Evolutionary conservation across 352 stramenopile genomes (phyloP).

Genomic region (Phytophthora constricta): DNA sequence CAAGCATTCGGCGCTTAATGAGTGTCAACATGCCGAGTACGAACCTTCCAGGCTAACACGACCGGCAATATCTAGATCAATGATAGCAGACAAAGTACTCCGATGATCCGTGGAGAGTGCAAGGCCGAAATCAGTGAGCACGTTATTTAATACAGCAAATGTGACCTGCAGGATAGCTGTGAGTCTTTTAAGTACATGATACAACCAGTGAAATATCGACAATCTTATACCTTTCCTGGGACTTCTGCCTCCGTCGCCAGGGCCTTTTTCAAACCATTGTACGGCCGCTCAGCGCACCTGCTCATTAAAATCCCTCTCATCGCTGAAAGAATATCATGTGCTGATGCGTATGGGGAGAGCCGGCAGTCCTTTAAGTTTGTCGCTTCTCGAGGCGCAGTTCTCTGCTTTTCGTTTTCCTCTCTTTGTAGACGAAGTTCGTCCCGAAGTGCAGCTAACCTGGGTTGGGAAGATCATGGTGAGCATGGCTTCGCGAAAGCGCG

Average conservation of each 20-base stretch:
- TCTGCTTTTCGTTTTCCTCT: conserved; percentile 35
- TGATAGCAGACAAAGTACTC: conserved; percentile 47
- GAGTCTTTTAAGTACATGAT: too few relatives aligned
- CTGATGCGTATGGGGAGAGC: conserved; percentile 53
- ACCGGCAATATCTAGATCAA: conserved; percentile 61
- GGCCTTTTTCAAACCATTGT: conserved; percentile 85
- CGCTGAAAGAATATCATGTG: conserved; percentile 64
- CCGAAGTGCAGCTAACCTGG: conserved; percentile 40
- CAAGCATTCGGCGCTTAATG: too few relatives aligned
- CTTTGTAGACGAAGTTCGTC: conserved; percentile 29
- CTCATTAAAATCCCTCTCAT: conserved; percentile 72
- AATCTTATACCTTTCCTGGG: conserved; percentile 61
- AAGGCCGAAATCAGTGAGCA: conserved; percentile 73
- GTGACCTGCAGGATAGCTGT: conserved; percentile 45
- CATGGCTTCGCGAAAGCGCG: background rate
- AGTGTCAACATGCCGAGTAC: background rate
- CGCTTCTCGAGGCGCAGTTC: conserved; percentile 18
- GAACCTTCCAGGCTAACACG: conserved; percentile 79
- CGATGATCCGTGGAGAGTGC: conserved; percentile 47
- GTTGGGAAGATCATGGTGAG: background rate
- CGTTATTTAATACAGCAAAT: conserved; percentile 73
- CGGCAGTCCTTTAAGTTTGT: conserved; percentile 62
- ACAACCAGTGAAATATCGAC: too few relatives aligned
- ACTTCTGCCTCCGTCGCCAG: conserved; percentile 69
- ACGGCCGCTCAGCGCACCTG: conserved; percentile 67